Base-by-base conservation (phyloP, 2,329 filamentous ascomycete genomes). In the Ascocoryne sarcoides region DNA sequence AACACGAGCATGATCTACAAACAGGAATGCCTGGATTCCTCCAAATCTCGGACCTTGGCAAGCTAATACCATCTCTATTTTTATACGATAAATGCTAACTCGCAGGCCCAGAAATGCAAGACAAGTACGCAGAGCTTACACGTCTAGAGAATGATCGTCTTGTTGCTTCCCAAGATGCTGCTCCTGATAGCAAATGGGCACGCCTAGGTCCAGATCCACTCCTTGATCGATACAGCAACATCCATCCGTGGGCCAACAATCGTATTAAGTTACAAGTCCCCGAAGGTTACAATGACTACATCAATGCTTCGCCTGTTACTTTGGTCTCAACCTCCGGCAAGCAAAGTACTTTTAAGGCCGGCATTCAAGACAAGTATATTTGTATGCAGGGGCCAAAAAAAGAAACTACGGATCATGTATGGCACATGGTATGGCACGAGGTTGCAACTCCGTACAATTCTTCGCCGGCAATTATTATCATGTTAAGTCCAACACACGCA, bases 341-440 rank as follows among this genome's bases (percentile, higher is more conserved):
- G 29, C 49, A 56, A 42, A 54, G 53, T 41, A 40, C 44, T 4
- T 36, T 53, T 18, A 52, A 54, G 29, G 36, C 49, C 12, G 48
- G 51, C 29, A 45, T 52, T 16, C 50, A 54, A 36, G 50, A 58
- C 52, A 72, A 73, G 40, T 96, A 93, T 62, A 95, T 98, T 52
- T 92, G 89, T 38, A 95, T 93, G 61, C 87, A 93, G 65, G 92
- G 92, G 0, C 92, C 92, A 4, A 95, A 89, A 56, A 63, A 71
- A 44, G 75, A 76, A 18, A 85, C 84, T 12, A 71, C 82, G 40
- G 76, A 80, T 50, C 87, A 94, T 57, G 84, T 94, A 50, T 98
- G 90, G 85, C 85, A 92, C 57, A 98, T 98, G 92, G 70, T 95
- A 26, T 84, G 85, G 60, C 81, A 93, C 55, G 86, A 93, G 62